Conservation (phyloP, 768 basidiomycete genomes). For the Collybia sordida region DNA sequence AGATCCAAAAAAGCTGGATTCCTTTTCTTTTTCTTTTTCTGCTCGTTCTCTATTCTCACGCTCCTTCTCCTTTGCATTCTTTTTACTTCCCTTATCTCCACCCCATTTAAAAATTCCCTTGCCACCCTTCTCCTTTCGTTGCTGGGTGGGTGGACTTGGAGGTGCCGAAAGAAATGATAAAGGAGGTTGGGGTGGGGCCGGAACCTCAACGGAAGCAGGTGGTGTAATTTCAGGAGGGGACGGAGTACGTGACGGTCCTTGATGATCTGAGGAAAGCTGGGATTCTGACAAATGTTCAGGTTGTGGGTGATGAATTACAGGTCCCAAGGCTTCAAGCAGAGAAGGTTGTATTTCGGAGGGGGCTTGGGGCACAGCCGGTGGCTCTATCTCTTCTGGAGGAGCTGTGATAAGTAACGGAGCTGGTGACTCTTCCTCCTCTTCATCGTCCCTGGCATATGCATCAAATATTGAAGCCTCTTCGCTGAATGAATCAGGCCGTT, state of each 20-base stretch:
- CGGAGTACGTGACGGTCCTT: slow-evolving; percentile 52
- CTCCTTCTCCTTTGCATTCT: slow-evolving; percentile 24
- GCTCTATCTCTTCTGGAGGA: slow-evolving; percentile 23
- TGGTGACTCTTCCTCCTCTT: slow-evolving; percentile 42
- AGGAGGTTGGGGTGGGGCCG: slow-evolving; percentile 27
- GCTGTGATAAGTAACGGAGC: slow-evolving; percentile 28
- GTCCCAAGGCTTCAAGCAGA: slow-evolving; percentile 33
- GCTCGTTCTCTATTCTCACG: slow-evolving; percentile 22
- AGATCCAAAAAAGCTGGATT: slow-evolving; percentile 88
- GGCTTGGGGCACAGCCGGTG: slow-evolving; percentile 14
- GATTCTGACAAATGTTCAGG: slow-evolving; percentile 55
- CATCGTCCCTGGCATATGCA: slow-evolving; percentile 65
- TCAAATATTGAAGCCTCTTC: slow-evolving; percentile 86
- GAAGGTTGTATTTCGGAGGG: slow-evolving; percentile 28
- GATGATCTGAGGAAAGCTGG: slow-evolving; percentile 31
- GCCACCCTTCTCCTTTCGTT: slow-evolving; percentile 72
- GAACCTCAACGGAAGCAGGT: slow-evolving; percentile 21
- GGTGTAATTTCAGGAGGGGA: slow-evolving; percentile 47
- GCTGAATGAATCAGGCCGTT: slow-evolving; percentile 72
- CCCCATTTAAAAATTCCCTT: slow-evolving; percentile 73
- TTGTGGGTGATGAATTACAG: slow-evolving; percentile 65
- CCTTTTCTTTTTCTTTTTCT: slow-evolving; percentile 62
- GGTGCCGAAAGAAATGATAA: slow-evolving; percentile 27
- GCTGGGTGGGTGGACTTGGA: slow-evolving; percentile 33
- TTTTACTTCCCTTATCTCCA: slow-evolving; percentile 63